Evolutionary conservation across 1,284 basidiomycete genomes (phyloP).

Genomic region (Apiotrichum laibachii): DNA sequence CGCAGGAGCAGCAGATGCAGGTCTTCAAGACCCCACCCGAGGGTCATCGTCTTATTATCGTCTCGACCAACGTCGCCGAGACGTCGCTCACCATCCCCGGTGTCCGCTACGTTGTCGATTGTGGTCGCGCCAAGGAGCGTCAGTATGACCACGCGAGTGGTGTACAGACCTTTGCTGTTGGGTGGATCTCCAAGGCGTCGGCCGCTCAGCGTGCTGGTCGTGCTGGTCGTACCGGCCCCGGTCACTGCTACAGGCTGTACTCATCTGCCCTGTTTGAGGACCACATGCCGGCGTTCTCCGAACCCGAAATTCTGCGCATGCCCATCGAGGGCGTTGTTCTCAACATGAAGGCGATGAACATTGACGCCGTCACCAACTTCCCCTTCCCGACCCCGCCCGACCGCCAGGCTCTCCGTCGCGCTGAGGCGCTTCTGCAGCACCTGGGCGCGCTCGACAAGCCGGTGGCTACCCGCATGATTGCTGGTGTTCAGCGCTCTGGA

Average conservation of each 20-base stretch:
- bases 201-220: constrained; percentile 70
- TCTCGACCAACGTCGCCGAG: constrained; percentile 75
- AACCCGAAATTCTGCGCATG: constrained; percentile 91
- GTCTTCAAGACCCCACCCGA: constrained; percentile 67
- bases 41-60: constrained; percentile 65
- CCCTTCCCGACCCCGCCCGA: constrained; percentile 98
- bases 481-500: constrained; percentile 40
- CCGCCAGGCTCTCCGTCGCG: constrained; percentile 69
- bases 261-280: constrained; percentile 80
- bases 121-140: constrained; percentile 75
- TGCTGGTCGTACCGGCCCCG: constrained; percentile 72
- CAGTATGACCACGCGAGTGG: constrained; percentile 62
- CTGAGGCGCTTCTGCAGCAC: constrained; percentile 75
- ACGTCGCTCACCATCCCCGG: constrained; percentile 75
- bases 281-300: constrained; percentile 80
- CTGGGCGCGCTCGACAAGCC: constrained; percentile 73
- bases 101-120: constrained; percentile 73
- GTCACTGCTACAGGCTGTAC: constrained; percentile 75
- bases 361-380: constrained; percentile 93
- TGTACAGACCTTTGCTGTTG: constrained; percentile 68
- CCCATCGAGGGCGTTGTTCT: constrained; percentile 96
- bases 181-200: constrained; percentile 73
- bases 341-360: constrained; percentile 99
- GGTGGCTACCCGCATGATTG: constrained; percentile 47
- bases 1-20: constrained; percentile 70